Evolutionary conservation across 139 green algal genomes (phyloP), one percentile per base, ranked within the genome.

Genomic region (Desmodesmus armatus): DNA sequence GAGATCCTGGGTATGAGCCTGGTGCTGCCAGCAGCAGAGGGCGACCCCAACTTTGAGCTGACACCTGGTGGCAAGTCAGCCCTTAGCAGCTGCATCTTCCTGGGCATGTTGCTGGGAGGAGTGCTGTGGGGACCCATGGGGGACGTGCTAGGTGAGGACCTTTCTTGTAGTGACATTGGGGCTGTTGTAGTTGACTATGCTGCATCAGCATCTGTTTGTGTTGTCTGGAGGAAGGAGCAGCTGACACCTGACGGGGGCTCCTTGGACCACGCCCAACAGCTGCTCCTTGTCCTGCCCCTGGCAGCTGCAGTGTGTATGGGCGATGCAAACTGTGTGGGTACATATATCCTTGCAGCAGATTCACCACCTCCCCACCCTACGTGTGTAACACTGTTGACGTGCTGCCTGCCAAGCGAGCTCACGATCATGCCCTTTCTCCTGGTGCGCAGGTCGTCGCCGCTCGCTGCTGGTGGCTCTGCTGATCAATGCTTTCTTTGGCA

Each of bases 1-100:
- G 89, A 92, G 60, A 92, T 92, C 67, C 53, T 92, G 31, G 85
- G 71, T 2, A 66, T 92, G 2, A 82, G 87, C 19, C 72, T 92
- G 25, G 70, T 91, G n/a, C 49, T 87, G n/a, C 83, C 89, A 19
- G 87, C 81, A 25, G 89, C 89, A 55, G 82, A 90, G 65, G 41
- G 78, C 3, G 79, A 78, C 53, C n/a, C n/a, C n/a, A n/a, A n/a
- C n/a, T 40, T 89, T 25, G 2, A 40, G 13, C 55, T 88, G 31
- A 79, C 80, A 58, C 78, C 70, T 75, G 44, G 67, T 58, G 31
- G 66, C 1, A 78, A 88, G 21, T 62, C 49, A 33, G 84, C 85
- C 3, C 79, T 92, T 37, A 89, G 83, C 23, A 76, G 79, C 15
- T 89, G 72, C 72, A 88, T 92, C 29, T 90, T 92, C 53, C 2